phyloP scores from a whole-genome alignment of 1,284 basidiomycete genomes.

The Ceratobasidium sp. region DNA sequence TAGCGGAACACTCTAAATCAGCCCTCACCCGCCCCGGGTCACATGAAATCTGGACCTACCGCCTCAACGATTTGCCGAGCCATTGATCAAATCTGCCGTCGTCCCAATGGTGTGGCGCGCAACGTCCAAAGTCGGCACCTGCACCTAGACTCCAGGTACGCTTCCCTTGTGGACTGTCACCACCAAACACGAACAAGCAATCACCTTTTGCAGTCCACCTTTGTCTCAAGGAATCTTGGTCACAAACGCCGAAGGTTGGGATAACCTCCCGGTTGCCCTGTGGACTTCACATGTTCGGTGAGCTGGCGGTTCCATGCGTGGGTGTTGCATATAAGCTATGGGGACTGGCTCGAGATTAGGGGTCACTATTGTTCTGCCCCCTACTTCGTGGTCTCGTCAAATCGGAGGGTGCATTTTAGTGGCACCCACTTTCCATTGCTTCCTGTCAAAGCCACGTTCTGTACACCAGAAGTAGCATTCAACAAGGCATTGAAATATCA shows the following conservation, averaged over 20 bases:
- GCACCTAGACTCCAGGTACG: constrained; percentile 8
- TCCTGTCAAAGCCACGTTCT: no score
- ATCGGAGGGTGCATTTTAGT: not conserved
- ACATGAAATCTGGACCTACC: not conserved
- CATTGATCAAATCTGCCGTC: not conserved
- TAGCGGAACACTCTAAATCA: not conserved
- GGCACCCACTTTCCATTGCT: not conserved
- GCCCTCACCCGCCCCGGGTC: not conserved
- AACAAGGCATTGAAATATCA: not conserved
- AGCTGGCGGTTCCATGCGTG: constrained; percentile 2
- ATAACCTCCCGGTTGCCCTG: not conserved
- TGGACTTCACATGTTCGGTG: constrained; percentile 1
- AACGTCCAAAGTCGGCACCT: not conserved
- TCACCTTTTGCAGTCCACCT: constrained; percentile 1
- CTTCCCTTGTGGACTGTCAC: constrained; percentile 5
- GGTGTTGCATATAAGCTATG: not conserved
- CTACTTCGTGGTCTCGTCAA: not conserved
- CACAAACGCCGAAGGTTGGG: constrained; percentile 11
- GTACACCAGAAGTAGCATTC: not conserved
- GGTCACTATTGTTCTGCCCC: not conserved
- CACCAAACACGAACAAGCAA: constrained; percentile 2
- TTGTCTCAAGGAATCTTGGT: constrained; percentile 11
- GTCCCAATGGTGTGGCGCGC: not conserved
- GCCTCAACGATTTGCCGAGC: not conserved
- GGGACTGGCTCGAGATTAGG: not conserved